Conservation (phyloP, 2,329 filamentous ascomycete genomes). For the Colletotrichum sp. region DNA sequence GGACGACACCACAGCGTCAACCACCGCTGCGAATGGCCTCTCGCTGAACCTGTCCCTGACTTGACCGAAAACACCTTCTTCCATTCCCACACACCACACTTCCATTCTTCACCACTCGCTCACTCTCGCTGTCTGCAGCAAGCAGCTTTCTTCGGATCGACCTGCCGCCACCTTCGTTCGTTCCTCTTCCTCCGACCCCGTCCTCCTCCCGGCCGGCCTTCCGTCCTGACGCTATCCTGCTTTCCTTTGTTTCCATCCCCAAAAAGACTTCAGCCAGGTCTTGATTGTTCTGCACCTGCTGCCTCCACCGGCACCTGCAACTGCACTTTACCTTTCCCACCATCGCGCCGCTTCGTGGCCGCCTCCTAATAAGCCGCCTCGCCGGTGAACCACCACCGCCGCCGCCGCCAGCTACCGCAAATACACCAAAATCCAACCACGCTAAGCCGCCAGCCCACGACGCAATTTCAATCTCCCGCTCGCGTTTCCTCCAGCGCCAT, state of each 20-base stretch:
- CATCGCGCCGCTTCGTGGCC: constrained; percentile 6
- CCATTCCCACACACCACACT: neutral
- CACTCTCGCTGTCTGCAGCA: neutral
- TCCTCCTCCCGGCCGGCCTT: neutral
- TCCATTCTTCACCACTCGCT: neutral
- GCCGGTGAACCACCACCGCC: constrained; percentile 2
- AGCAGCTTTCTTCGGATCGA: neutral
- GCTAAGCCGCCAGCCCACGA: constrained; percentile 2
- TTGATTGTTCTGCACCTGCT: neutral
- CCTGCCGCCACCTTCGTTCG: constrained; percentile 10
- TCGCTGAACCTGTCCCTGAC: neutral
- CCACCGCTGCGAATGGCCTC: constrained; percentile 7
- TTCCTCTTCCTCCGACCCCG: constrained; percentile 2
- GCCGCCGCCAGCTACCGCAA: neutral
- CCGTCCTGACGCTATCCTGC: neutral
- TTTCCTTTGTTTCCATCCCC: constrained; percentile 18
- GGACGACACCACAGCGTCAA: neutral
- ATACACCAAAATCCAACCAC: neutral
- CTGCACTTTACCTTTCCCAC: neutral
- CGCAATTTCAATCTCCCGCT: constrained; percentile 2
- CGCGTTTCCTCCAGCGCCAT: neutral
- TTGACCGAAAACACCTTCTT: neutral
- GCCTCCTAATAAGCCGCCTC: constrained; percentile 18
- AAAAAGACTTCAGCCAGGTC: neutral
- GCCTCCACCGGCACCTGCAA: neutral